Percentiles rank a stretch among this genome's conserved stretches.
Conservation (phyloP, 768 basidiomycete species). For the Leccinum disarticulatum region DNA sequence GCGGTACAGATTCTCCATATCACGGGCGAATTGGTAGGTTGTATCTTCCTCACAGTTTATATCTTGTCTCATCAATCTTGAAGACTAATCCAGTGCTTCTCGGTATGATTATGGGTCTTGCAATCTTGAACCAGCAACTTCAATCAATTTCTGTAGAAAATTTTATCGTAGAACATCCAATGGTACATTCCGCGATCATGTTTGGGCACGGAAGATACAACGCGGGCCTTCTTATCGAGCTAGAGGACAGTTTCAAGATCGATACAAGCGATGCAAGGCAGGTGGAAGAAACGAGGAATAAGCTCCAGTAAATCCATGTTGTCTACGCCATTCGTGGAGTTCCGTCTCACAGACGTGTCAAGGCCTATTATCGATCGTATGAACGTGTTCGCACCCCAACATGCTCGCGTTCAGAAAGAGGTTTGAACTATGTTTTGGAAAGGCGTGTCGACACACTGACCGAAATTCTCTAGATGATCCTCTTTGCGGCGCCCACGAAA, state of each 20-base stretch:
- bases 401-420: slow-evolving; percentile 24
- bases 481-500: slow-evolving; percentile 12
- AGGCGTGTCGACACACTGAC: background rate
- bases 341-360: background rate
- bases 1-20: slow-evolving; percentile 12
- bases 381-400: slow-evolving; percentile 23
- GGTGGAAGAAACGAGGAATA: slow-evolving; percentile 14
- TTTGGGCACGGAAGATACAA: slow-evolving; percentile 24
- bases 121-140: background rate
- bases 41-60: background rate
- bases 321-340: background rate
- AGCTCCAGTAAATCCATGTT: slow-evolving; percentile 11
- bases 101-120: slow-evolving; percentile 7
- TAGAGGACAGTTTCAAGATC: slow-evolving; percentile 8
- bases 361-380: slow-evolving; percentile 18
- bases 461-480: slow-evolving; percentile 13
- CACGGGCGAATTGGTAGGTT: slow-evolving; percentile 20
- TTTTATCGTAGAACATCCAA: slow-evolving; percentile 15
- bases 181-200: slow-evolving; percentile 19
- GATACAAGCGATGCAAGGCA: slow-evolving; percentile 10
- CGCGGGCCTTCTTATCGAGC: slow-evolving; percentile 17
- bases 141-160: slow-evolving; percentile 7
- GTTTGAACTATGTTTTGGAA: background rate
- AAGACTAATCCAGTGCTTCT: slow-evolving; percentile 19
- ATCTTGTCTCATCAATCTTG: background rate